Percentiles rank a stretch among this genome's conserved stretches.
These are phyloP conservation scores for Solanum sejunctum DNA, from an alignment of 257 asterid genomes.

Conservation along the genomic window DNA sequence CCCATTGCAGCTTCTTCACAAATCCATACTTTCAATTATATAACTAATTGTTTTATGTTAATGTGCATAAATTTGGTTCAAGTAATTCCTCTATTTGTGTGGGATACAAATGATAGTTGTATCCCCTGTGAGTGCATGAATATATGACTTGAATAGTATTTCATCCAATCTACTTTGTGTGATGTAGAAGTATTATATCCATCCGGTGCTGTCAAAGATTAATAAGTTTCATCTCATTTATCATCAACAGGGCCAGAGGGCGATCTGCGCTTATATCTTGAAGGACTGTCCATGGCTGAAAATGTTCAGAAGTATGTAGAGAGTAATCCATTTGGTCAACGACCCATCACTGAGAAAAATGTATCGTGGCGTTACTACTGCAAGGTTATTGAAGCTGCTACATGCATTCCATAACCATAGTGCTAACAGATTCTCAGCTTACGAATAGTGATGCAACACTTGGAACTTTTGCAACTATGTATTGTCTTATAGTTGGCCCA, in stretches of 20 bases:
- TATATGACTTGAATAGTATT: not conserved
- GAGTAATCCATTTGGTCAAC: slow-evolving; percentile 73
- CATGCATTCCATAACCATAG: not conserved
- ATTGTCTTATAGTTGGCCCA: not conserved
- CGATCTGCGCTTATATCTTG: slow-evolving; percentile 58
- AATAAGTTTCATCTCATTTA: not conserved
- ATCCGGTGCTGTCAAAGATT: not conserved
- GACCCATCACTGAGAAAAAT: slow-evolving; percentile 51
- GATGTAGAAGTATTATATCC: not conserved
- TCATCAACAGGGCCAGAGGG: slow-evolving; percentile 59
- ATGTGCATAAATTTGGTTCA: not conserved
- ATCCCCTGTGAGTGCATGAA: not conserved
- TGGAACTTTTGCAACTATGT: not conserved
- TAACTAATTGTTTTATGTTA: not conserved
- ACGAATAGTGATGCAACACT: not conserved
- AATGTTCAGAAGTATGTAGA: slow-evolving; percentile 61
- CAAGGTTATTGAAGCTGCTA: slow-evolving; percentile 36
- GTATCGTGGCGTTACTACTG: slow-evolving; percentile 62
- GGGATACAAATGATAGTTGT: not conserved
- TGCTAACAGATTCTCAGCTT: not conserved
- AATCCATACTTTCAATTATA: not conserved
- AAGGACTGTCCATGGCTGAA: slow-evolving; percentile 55
- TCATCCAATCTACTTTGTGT: not conserved
- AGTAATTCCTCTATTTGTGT: not conserved
- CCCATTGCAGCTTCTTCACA: not conserved